Base-by-base conservation (phyloP, 2,329 filamentous ascomycete genomes). In the Dothideomycetes sp. region DNA sequence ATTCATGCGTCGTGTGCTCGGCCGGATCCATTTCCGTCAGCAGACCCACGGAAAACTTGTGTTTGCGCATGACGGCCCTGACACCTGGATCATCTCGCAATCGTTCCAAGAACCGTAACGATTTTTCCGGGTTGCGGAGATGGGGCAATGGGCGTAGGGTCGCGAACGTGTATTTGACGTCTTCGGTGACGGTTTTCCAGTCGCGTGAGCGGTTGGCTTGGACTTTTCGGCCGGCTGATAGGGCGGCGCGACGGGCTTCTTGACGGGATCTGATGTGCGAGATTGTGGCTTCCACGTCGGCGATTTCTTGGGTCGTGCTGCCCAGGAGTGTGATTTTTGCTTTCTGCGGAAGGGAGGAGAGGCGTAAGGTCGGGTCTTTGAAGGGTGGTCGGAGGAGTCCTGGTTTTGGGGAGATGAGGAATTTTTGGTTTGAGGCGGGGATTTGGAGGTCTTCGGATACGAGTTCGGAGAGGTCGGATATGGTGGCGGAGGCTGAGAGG, bases 11-110 rank as follows among this genome's bases (percentile, higher is more conserved):
- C 0, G 88, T 95, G 61, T 95, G 78, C 50, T 80, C 73, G 0
- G 80, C 71, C 0, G 91, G 91, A 53, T 98, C 84, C 89, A 98
- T 96, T 63, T 98, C 91, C 0, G 88, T 95, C 18, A 98, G 70
- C 3, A 96, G 63, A 0, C 81, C 81, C 1, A 98, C 91, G 15
- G 73, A 76, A 67, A 94, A 95, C 48, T 79, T 75, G 65, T 94
- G 88, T 52, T 79, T 80, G 12, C 74, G 69, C 91, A 98, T 98
- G 1, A 78, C 74, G 1, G 80, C 70, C 48, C 80, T 80, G 62
- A 98, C 89, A 6, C 91, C 91, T 0, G 84, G 80, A 59, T 98
- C 91, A 46, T 81, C 74, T 48, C 78, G 78, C 3, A 98, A 70
- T 1, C 83, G 76, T 57, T 82, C 70, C 2, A 98, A 74, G 51